Percentiles rank a stretch among this genome's conserved stretches.
phyloP scores from a whole-genome alignment of 169 alveolate species.

The Eimeria nieschulzi region DNA sequence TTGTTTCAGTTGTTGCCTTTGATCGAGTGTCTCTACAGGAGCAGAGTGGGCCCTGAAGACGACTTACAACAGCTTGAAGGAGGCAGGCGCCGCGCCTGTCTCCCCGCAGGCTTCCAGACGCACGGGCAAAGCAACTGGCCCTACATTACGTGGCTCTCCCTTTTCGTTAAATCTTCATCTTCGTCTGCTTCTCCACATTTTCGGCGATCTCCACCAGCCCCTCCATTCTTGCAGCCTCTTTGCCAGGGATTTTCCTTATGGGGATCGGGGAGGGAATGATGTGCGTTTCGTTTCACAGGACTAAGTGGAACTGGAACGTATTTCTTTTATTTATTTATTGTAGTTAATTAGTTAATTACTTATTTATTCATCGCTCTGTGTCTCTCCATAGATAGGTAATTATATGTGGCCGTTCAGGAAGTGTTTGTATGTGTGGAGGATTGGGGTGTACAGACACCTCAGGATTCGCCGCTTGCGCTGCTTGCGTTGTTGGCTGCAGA shows the following conservation, averaged over 20 bases:
- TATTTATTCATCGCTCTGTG: too few relatives aligned
- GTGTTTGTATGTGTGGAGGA: too few relatives aligned
- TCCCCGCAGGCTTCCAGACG: neutral
- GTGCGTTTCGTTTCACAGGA: neutral
- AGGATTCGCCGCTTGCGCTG: too few relatives aligned
- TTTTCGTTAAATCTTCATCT: constrained; percentile 75
- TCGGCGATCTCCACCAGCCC: constrained; percentile 91
- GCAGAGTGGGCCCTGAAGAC: constrained; percentile 19
- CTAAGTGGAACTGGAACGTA: neutral
- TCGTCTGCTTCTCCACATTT: constrained; percentile 85
- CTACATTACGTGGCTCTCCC: neutral
- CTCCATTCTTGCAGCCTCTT: constrained; percentile 80
- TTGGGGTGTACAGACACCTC: too few relatives aligned
- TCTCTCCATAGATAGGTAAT: too few relatives aligned
- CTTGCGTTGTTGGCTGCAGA: neutral
- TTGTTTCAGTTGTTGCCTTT: too few relatives aligned
- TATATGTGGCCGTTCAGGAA: too few relatives aligned
- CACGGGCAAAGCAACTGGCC: neutral
- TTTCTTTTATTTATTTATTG: neutral
- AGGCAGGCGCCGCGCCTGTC: neutral
- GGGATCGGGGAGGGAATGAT: constrained; percentile 87
- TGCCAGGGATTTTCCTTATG: constrained; percentile 80
- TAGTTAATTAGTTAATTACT: too few relatives aligned
- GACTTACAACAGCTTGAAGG: constrained; percentile 51
- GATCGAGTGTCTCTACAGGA: constrained; percentile 2